phyloP scores from a whole-genome alignment of 108 stramenopile genomes.

The Pseudonitzschia multistriata region DNA sequence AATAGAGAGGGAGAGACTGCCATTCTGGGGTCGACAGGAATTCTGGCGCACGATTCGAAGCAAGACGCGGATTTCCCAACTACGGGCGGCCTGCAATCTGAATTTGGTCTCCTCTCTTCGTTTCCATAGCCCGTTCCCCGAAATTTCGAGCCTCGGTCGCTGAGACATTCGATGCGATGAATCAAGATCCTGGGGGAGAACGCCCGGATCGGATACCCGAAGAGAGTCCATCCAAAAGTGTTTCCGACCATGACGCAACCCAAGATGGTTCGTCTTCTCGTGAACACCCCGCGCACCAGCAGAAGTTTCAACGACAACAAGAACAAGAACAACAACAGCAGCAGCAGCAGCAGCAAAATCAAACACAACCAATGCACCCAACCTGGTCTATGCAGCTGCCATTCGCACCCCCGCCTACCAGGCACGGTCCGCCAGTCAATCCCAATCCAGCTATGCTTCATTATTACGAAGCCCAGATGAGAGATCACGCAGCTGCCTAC shows the following conservation, averaged over 20 bases:
- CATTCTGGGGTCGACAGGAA: too few relatives aligned
- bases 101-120: too few relatives aligned
- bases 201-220: neutral
- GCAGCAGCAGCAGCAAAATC: neutral
- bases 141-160: neutral
- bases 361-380: neutral
- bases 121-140: too few relatives aligned
- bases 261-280: neutral
- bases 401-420: neutral
- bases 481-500: slow-evolving; percentile 81
- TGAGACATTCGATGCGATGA: neutral
- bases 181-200: neutral
- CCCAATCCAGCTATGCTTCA: slow-evolving; percentile 32
- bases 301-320: too few relatives aligned
- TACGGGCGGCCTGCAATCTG: too few relatives aligned
- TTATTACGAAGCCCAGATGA: slow-evolving; percentile 76
- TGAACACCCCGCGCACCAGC: too few relatives aligned
- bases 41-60: too few relatives aligned
- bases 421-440: neutral
- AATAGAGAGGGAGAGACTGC: too few relatives aligned
- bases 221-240: neutral
- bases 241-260: neutral
- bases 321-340: neutral
- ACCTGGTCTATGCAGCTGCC: neutral
- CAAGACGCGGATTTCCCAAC: too few relatives aligned